phyloP scores from a whole-genome alignment of 2,329 filamentous ascomycete species.

The Graphiopsis chlorocephala region DNA sequence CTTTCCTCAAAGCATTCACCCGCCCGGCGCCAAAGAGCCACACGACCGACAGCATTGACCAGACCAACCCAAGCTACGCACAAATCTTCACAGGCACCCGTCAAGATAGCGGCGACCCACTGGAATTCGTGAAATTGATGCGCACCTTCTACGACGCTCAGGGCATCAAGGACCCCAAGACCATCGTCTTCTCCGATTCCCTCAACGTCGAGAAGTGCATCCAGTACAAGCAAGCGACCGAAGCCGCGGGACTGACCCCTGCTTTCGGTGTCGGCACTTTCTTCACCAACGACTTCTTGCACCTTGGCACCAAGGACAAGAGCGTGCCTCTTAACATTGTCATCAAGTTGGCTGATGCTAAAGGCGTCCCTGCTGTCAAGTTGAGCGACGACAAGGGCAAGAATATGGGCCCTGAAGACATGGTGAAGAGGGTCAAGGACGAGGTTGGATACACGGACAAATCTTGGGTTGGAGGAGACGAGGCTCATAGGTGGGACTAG shows the following conservation, averaged over 20 bases:
- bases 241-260: constrained; percentile 75
- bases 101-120: constrained; percentile 86
- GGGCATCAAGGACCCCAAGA: constrained; percentile 76
- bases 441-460: constrained; percentile 83
- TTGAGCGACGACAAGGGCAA: constrained; percentile 86
- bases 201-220: constrained; percentile 87
- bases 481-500: constrained; percentile 74
- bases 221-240: constrained; percentile 81
- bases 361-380: constrained; percentile 80
- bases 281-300: constrained; percentile 87
- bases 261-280: constrained; percentile 95
- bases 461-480: constrained; percentile 78
- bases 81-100: constrained; percentile 79
- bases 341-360: constrained; percentile 88
- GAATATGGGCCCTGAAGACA: constrained; percentile 83
- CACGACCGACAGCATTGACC: constrained; percentile 19
- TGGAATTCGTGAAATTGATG: constrained; percentile 74
- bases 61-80: constrained; percentile 61
- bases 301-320: constrained; percentile 70
- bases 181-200: constrained; percentile 92
- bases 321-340: constrained; percentile 94
- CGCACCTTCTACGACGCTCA: constrained; percentile 74
- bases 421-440: constrained; percentile 79
- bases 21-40: constrained; percentile 52
- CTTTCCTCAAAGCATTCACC: constrained; percentile 82